Evolutionary conservation across 306 rosid species (phyloP), one percentile per base, ranked within the genome.

Genomic region (Glycine latifolia): DNA sequence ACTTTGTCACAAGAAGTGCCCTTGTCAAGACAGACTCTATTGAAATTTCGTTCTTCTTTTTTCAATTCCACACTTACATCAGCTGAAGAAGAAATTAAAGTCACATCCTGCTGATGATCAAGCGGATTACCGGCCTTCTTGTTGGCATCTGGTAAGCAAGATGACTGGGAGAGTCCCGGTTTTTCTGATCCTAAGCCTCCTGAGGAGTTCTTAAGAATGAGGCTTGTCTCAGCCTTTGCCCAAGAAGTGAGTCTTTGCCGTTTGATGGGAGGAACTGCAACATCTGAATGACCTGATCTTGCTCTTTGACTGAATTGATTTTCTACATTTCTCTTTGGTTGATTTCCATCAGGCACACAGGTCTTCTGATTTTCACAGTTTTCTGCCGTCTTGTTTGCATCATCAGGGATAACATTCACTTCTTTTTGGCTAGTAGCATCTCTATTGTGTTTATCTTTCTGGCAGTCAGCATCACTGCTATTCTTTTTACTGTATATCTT

Each of bases 171-270:
- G 59, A 43, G 60, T 81, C 47, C 77, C 7, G 0, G 39, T 70
- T 87, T 82, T 46, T 89, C 85, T 14, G 85, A 85, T 79, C 46
- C 67, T 10, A 17, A 26, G 67, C 43, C 39, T 61, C 15, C 44
- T 2, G 68, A 12, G 16, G 44, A 31, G 4, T 62, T 62, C 68
- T 86, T 87, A 33, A 35, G 73, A 14, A 75, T 39, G 77, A 81
- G 81, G 47, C 67, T 80, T 62, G 83, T 83, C 82, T 91, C 92
- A 46, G 76, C 86, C 84, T 88, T 82, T 48, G 71, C 87, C 80
- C 91, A 90, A 71, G 91, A 89, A 78, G 89, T 79, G 69, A 94
- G 74, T 80, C 88, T 92, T 75, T 89, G 75, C 59, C 89, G 87
- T 87, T 92, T 94, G 50, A 81, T 67, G 67, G 87, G 83, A 81